Evolutionary conservation across 352 stramenopile genomes (phyloP).

Genomic region (Peronospora tabacina): DNA sequence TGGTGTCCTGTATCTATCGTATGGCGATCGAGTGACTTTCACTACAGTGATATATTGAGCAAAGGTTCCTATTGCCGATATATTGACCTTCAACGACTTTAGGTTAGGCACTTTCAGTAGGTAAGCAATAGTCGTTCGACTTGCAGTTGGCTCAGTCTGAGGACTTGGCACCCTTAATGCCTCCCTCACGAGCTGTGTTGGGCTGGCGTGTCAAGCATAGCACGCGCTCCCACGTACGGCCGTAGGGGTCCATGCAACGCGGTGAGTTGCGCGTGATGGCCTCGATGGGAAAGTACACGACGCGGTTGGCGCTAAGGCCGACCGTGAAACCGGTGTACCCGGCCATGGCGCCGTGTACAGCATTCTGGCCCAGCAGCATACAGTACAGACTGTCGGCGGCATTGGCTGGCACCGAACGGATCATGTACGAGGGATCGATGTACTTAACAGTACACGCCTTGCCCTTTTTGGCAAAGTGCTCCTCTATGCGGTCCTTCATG

Average conservation of each 20-base stretch:
- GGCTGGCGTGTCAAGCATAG: constrained; percentile 92
- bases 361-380: constrained; percentile 97
- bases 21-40: too few species aligned
- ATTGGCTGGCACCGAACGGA: constrained; percentile 91
- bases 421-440: constrained; percentile 98
- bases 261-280: constrained; percentile 83
- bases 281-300: constrained; percentile 89
- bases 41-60: too few species aligned
- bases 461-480: constrained; percentile 89
- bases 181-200: constrained; percentile 69
- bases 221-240: constrained; percentile 92
- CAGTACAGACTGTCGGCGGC: constrained; percentile 93
- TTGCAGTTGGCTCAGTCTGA: constrained; percentile 41
- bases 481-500: constrained; percentile 92
- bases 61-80: constrained; percentile 16
- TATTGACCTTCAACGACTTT: constrained; percentile 2
- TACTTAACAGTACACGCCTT: constrained; percentile 93
- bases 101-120: background rate
- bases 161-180: constrained; percentile 47
- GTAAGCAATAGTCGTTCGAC: constrained; percentile 12
- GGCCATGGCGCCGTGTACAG: constrained; percentile 96
- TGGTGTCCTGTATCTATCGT: too few species aligned
- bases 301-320: constrained; percentile 95
- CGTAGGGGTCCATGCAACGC: constrained; percentile 81
- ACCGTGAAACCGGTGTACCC: constrained; percentile 97